These are phyloP conservation scores for Pleurotus tuber-regium DNA, from an alignment of 768 basidiomycete species.

Conservation along the genomic window DNA sequence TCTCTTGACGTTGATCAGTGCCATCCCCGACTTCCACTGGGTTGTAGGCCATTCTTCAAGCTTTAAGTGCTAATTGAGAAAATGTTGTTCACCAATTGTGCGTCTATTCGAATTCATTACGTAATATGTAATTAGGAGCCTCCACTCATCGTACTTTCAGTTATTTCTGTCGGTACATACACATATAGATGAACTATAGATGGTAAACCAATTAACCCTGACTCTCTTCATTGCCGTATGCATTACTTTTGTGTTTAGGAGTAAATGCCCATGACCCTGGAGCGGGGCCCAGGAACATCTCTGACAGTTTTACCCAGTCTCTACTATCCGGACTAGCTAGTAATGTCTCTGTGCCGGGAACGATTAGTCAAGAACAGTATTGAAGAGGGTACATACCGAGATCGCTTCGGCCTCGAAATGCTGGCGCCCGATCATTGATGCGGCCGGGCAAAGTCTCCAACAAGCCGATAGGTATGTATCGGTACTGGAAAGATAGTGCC, in stretches of 20 bases:
- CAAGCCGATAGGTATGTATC: constrained; percentile 92
- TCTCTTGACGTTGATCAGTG: not conserved
- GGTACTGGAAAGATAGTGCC: constrained; percentile 92
- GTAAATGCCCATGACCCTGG: constrained; percentile 84
- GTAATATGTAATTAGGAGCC: no score
- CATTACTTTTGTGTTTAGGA: constrained; percentile 94
- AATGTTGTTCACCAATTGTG: not conserved
- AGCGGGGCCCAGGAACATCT: constrained; percentile 90
- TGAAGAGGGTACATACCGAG: constrained; percentile 57
- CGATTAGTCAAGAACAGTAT: not conserved
- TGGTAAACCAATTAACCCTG: constrained; percentile 45
- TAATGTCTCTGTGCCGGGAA: constrained; percentile 67
- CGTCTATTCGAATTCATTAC: no score
- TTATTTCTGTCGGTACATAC: no score
- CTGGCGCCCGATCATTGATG: constrained; percentile 90
- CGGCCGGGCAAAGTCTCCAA: constrained; percentile 76
- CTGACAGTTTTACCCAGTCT: constrained; percentile 92
- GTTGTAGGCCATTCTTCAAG: not conserved
- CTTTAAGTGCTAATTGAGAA: not conserved
- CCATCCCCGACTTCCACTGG: not conserved
- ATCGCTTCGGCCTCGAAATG: constrained; percentile 84
- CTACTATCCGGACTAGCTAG: constrained; percentile 74
- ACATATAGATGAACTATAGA: not conserved
- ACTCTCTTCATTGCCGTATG: constrained; percentile 64
- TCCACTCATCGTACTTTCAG: no score